Base-by-base conservation (phyloP, 2,329 filamentous ascomycete genomes). In the Fusarium compactum region DNA sequence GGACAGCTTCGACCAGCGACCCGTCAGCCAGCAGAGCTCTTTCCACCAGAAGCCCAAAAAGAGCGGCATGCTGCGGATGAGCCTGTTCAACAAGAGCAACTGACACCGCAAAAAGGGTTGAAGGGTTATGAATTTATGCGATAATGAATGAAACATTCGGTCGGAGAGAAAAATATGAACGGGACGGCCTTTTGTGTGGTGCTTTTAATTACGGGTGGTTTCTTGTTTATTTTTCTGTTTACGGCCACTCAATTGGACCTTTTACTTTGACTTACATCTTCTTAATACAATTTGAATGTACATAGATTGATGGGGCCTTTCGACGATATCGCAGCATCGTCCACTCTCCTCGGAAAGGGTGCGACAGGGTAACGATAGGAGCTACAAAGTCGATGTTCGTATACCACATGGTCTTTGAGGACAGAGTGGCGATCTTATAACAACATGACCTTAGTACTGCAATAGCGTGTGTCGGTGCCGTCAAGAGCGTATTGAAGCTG, bases 1-100 rank as follows among this genome's bases (percentile, higher is more conserved):
- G 16, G 72, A 74, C 30, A 74, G 72, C 58, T 74, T 71, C 44
- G 72, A 67, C 15, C 65, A 60, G 32, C 59, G 72, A 40, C 70
- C 72, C 2, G 43, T 71, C 24, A 74, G 72, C 54, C 58, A 44
- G 32, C 72, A 74, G 52, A 74, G 72, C 27, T 69, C 67, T 9
- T 72, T 63, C 40, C 59, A 65, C 4, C 66, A 71, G 20, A 73
- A 71, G 52, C 65, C 65, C 20, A 71, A 71, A 51, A 58, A 60
- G 3, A 46, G 69, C 3, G 70, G 70, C 10, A 58, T 74, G 60
- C 25, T 74, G 22, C 62, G 72, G 12, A 74, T 74, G 72, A 67
- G 61, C 22, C 30, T 74, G 16, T 74, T 74, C 45, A 73, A 73
- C 32, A 63, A 59, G 34, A 70, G 67, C 45, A 62, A 55, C 8